A percentile compares a stretch with the other conserved stretches of the same genome.
These are phyloP conservation scores for Fusarium pseudocircinatum DNA, from an alignment of 2,329 filamentous ascomycete genomes.

Conservation along the genomic window DNA sequence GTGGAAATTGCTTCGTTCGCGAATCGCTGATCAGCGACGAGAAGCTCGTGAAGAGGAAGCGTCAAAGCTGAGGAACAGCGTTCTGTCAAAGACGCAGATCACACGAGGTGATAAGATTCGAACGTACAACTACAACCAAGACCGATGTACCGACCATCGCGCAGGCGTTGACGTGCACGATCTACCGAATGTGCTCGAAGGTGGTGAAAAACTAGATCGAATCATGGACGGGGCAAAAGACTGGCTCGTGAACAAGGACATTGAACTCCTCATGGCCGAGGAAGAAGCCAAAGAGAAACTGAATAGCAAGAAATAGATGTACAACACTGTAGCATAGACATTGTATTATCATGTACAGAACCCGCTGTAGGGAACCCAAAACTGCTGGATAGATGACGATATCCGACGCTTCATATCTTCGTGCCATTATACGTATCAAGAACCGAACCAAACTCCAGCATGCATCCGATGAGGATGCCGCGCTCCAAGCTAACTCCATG, in stretches of 20 bases:
- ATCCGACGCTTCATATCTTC: conserved; percentile 20
- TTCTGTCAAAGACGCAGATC: conserved; percentile 81
- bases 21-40: conserved; percentile 80
- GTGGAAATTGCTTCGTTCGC: conserved; percentile 84
- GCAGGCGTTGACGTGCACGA: conserved; percentile 83
- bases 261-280: conserved; percentile 75
- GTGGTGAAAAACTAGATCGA: conserved; percentile 74
- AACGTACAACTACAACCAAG: conserved; percentile 82
- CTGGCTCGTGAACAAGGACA: conserved; percentile 80
- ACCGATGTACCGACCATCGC: conserved; percentile 89
- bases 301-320: conserved; percentile 13
- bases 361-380: conserved; percentile 16
- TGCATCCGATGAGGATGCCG: conserved; percentile 34
- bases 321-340: conserved; percentile 10
- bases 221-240: conserved; percentile 81
- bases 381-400: conserved; percentile 1
- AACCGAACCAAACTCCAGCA: conserved; percentile 32
- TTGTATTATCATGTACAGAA: conserved; percentile 32
- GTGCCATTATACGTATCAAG: conserved; percentile 9
- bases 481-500: conserved; percentile 35
- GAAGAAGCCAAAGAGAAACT: conserved; percentile 55
- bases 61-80: conserved; percentile 76
- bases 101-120: conserved; percentile 93
- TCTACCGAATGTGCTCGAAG: conserved; percentile 80
- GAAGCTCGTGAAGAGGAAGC: conserved; percentile 88